Conservation (phyloP, 2,329 filamentous ascomycete species). For the Nothopassalora personata region DNA sequence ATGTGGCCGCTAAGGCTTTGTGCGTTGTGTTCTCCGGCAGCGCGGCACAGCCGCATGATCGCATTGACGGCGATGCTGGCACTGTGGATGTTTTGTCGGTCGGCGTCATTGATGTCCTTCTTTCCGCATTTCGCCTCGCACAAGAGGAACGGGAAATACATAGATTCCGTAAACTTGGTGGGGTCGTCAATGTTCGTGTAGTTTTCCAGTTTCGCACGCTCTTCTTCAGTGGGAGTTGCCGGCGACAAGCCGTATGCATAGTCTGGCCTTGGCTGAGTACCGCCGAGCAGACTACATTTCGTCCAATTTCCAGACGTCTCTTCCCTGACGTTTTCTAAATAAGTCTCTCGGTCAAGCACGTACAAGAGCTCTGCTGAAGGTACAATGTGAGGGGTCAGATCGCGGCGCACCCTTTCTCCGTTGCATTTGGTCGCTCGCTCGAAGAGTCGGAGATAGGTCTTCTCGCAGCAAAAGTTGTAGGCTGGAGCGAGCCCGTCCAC, state of each 20-base stretch:
- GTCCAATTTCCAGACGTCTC: conserved; percentile 10
- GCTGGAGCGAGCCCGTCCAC: not conserved
- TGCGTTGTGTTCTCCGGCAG: not conserved
- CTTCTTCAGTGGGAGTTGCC: conserved; percentile 7
- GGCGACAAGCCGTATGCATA: conserved; percentile 7
- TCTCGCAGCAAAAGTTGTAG: conserved; percentile 2
- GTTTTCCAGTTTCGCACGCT: conserved; percentile 10
- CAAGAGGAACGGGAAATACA: conserved; percentile 17
- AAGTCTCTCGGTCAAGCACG: not conserved
- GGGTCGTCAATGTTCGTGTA: conserved; percentile 6
- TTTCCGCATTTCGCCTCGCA: conserved; percentile 15
- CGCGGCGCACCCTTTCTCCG: conserved; percentile 1
- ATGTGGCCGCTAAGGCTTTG: conserved; percentile 5
- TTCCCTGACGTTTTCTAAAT: conserved; percentile 5
- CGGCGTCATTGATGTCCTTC: conserved; percentile 9
- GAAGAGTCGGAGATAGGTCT: conserved; percentile 1
- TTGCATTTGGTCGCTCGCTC: conserved; percentile 1
- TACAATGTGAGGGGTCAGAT: conserved; percentile 4
- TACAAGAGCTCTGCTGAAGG: conserved; percentile 7
- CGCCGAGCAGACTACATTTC: conserved; percentile 8
- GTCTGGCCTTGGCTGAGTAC: conserved; percentile 13
- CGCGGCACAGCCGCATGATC: conserved; percentile 13
- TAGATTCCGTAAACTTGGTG: conserved; percentile 6
- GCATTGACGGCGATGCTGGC: conserved; percentile 18
- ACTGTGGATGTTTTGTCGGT: conserved; percentile 18